phyloP scores from a whole-genome alignment of 257 asterid genomes.

The Hygrophila difformis region DNA sequence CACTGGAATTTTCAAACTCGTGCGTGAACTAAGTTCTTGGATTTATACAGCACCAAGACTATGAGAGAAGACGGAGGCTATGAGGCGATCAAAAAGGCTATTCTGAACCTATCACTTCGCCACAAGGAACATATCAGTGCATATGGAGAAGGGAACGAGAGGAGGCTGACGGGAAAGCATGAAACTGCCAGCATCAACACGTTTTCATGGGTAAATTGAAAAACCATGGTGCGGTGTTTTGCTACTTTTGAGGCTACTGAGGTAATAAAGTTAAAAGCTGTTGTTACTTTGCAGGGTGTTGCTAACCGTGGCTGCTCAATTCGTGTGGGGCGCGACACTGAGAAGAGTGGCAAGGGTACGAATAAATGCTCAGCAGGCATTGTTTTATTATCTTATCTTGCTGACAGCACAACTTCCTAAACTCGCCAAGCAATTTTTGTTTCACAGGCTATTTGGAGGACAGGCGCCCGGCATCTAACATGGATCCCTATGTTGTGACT shows the following conservation, averaged over 20 bases:
- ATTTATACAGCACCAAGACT: conserved; percentile 69
- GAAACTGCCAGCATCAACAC: conserved; percentile 83
- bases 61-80: conserved; percentile 98
- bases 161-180: conserved; percentile 95
- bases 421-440: not conserved
- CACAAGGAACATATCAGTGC: conserved; percentile 93
- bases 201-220: conserved; percentile 74
- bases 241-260: not conserved
- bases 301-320: conserved; percentile 98
- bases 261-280: not conserved
- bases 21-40: not conserved
- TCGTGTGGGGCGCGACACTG: conserved; percentile 99
- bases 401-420: not conserved
- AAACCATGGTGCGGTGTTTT: not conserved
- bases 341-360: conserved; percentile 81
- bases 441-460: conserved; percentile 87
- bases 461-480: conserved; percentile 98
- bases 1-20: not conserved
- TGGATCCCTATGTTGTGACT: conserved; percentile 94
- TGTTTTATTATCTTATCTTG: no score
- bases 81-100: conserved; percentile 93
- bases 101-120: conserved; percentile 83
- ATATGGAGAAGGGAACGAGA: conserved; percentile 97
- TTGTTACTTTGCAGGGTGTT: conserved; percentile 60
- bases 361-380: not conserved